Base-by-base conservation (phyloP, 2,329 filamentous ascomycete genomes). In the Colletotrichum euphorbiae region DNA sequence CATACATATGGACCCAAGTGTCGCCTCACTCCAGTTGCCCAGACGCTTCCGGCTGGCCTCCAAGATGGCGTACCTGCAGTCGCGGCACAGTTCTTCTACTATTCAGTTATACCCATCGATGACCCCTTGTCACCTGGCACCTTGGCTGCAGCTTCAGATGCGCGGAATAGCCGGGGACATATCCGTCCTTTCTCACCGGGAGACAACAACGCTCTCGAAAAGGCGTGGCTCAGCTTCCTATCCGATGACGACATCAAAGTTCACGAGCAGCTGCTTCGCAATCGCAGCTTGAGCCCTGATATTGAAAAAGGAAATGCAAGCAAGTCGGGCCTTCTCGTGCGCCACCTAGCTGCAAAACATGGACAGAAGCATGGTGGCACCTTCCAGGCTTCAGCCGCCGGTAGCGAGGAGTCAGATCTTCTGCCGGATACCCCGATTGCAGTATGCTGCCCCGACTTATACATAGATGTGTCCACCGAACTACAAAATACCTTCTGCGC, bases 71-170 rank as follows among this genome's bases (percentile, higher is more conserved):
- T 87, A 24, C 91, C 91, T 15, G 84, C 87, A 0, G 78, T 91
- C 61, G 83, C 85, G 36, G 85, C 91, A 21, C 92, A 93, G 71
- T 97, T 93, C 81, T 97, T 97, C 80, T 97, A 97, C 78, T 87
- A 89, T 13, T 96, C 93, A 11, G 83, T 89, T 12, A 86, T 95
- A 56, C 91, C 93, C 33, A 94, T 97, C 75, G 94, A 97, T 75
- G 94, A 97, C 75, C 93, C 93, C 24, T 85, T 97, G n/a, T 93
- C 91, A 9, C 87, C 91, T 1, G 80, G 83, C 11, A 78, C 85
- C 80, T 75, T 88, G 77, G 76, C 87, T 75, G 78, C 78, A 24
- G 73, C 85, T 77, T 70, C 83, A 76, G 80, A 90, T 57, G 76
- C 84, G 13, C 85, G 82, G 63, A 78, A 84, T 62, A 79, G 84